These are phyloP conservation scores for Neonothopanus nambi DNA, from an alignment of 1,284 basidiomycete species.

Conservation along the genomic window DNA sequence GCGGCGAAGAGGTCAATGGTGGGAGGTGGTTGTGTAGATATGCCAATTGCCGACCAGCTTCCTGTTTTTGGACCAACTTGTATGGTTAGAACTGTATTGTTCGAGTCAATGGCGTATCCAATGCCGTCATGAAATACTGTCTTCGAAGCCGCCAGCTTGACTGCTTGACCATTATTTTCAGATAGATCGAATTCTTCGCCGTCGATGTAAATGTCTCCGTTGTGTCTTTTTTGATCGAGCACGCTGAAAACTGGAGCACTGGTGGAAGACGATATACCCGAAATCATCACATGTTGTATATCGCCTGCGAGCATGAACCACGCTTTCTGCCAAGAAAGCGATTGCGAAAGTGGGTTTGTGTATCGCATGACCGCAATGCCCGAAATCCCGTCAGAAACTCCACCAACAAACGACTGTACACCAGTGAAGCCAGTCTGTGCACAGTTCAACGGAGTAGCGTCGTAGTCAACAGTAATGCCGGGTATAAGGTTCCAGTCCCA, in stretches of 20 bases:
- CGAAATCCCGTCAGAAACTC: constrained; percentile 52
- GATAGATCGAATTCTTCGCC: constrained; percentile 21
- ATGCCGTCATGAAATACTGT: constrained; percentile 60
- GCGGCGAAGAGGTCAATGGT: constrained; percentile 64
- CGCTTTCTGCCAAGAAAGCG: constrained; percentile 63
- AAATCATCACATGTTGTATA: constrained; percentile 61
- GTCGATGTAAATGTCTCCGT: constrained; percentile 46
- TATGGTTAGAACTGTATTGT: constrained; percentile 40
- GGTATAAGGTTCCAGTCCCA: constrained; percentile 79
- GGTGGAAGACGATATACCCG: constrained; percentile 46
- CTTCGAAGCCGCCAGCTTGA: constrained; percentile 20
- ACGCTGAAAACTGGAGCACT: constrained; percentile 56
- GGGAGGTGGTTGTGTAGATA: constrained; percentile 48
- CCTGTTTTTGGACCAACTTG: constrained; percentile 51
- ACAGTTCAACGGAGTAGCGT: constrained; percentile 50
- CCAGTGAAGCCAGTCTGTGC: constrained; percentile 41
- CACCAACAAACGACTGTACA: constrained; percentile 60
- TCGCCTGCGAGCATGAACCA: constrained; percentile 72
- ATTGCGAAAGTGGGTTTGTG: constrained; percentile 58
- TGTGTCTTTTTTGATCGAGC: constrained; percentile 59
- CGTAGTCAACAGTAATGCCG: constrained; percentile 65
- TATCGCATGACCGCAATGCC: constrained; percentile 63
- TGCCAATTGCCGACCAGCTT: constrained; percentile 66
- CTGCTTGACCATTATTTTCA: not conserved
- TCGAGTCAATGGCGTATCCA: constrained; percentile 48